Evolutionary conservation across 1,139 yeast species (phyloP).

Genomic region (Saccharomyces pastorianus): DNA sequence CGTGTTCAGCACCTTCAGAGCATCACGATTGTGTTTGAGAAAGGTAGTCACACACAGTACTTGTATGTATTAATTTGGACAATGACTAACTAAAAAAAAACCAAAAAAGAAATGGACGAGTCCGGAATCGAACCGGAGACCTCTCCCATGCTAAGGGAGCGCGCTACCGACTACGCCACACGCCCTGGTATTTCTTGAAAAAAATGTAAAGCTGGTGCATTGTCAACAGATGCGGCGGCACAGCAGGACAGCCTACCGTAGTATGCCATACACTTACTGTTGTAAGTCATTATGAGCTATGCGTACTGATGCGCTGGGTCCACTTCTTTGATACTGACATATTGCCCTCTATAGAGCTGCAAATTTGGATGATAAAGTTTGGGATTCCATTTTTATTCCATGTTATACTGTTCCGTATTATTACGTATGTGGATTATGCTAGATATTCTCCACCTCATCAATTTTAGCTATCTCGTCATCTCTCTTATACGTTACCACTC

Average conservation of each 20-base stretch:
- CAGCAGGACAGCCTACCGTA: too few relatives aligned
- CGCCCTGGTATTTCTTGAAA: constrained; percentile 44
- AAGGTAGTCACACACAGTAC: not conserved
- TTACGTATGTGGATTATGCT: too few relatives aligned
- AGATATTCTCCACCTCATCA: too few relatives aligned
- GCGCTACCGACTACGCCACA: constrained; percentile 93
- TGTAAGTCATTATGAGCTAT: not conserved
- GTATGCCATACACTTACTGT: not conserved
- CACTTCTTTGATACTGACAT: not conserved
- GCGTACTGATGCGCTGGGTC: not conserved
- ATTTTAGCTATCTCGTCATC: too few relatives aligned
- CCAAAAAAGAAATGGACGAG: constrained; percentile 49
- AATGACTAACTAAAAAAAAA: constrained; percentile 1
- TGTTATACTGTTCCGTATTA: not conserved
- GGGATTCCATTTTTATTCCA: not conserved
- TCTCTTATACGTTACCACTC: too few relatives aligned
- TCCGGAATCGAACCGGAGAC: constrained; percentile 55
- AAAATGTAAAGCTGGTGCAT: too few relatives aligned
- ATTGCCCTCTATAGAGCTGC: not conserved
- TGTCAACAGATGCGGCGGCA: too few relatives aligned
- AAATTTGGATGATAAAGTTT: not conserved
- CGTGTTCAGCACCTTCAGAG: constrained; percentile 4
- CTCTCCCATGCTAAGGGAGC: constrained; percentile 62
- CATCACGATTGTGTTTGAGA: not conserved
- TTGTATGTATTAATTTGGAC: not conserved